Evolutionary conservation across 352 stramenopile genomes (phyloP).

Genomic region (Phytophthora pinifolia): DNA sequence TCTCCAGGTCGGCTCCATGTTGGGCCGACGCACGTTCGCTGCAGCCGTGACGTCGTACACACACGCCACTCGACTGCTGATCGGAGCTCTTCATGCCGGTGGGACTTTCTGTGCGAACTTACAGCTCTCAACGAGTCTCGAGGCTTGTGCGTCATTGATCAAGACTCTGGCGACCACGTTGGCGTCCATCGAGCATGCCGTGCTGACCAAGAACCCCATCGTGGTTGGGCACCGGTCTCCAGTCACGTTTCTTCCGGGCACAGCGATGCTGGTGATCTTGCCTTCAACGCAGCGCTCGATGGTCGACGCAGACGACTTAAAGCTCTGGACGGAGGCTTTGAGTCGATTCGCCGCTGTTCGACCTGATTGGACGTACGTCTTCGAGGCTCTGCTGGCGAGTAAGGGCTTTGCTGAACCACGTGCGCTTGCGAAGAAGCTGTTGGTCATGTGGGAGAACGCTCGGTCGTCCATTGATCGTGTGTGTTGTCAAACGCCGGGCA

Average conservation of each 20-base stretch:
- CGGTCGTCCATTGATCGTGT: neutral
- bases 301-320: constrained; percentile 9
- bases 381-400: constrained; percentile 39
- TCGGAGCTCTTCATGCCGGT: constrained; percentile 43
- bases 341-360: constrained; percentile 33
- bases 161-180: constrained; percentile 31
- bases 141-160: constrained; percentile 16
- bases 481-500: neutral
- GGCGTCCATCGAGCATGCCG: constrained; percentile 34
- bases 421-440: constrained; percentile 21
- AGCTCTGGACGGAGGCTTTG: constrained; percentile 26
- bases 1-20: constrained; percentile 41
- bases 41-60: constrained; percentile 23
- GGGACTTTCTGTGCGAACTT: constrained; percentile 36
- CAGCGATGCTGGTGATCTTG: constrained; percentile 35
- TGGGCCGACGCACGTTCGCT: constrained; percentile 48
- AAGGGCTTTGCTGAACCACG: constrained; percentile 23
- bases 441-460: constrained; percentile 24
- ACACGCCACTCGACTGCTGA: constrained; percentile 40
- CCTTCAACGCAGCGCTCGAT: constrained; percentile 3
- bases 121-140: constrained; percentile 5
- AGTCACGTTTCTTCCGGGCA: constrained; percentile 38
- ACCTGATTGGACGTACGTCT: constrained; percentile 27
- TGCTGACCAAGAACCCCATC: constrained; percentile 36
- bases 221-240: constrained; percentile 29